A percentile compares a stretch with the other conserved stretches of the same genome.
phyloP scores from a whole-genome alignment of 345 rosid species.

The Populus pruinosa region DNA sequence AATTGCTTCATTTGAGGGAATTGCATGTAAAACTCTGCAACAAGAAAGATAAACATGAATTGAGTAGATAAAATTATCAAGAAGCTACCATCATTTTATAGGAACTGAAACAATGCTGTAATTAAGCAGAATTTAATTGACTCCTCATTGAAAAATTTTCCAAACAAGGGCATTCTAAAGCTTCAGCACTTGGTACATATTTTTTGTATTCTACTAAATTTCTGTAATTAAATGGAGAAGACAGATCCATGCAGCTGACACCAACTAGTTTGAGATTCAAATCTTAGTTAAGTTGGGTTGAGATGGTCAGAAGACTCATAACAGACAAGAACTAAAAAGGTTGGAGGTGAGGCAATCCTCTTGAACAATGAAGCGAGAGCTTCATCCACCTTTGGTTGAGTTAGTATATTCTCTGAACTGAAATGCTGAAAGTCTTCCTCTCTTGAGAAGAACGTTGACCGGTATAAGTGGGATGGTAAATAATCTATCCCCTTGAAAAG shows the following conservation, averaged over 20 bases:
- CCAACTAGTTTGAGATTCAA: neutral
- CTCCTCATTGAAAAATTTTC: neutral
- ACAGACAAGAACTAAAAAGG: neutral
- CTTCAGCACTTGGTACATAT: neutral
- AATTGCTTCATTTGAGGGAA: slow-evolving; percentile 87
- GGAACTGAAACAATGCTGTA: neutral
- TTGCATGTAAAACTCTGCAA: slow-evolving; percentile 77
- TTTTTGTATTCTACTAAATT: neutral
- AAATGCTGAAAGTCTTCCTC: neutral
- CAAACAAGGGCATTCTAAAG: neutral
- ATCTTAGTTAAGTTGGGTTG: neutral
- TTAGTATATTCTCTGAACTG: neutral
- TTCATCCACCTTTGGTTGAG: neutral
- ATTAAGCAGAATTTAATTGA: neutral
- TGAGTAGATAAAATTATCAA: neutral
- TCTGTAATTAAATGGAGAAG: neutral
- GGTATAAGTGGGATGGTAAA: neutral
- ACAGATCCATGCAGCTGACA: neutral
- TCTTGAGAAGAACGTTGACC: neutral
- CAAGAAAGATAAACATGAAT: slow-evolving; percentile 2
- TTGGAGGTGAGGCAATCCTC: neutral
- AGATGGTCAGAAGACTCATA: neutral
- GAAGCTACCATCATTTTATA: neutral
- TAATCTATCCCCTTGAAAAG: neutral
- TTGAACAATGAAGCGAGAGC: neutral